A percentile compares a stretch with the other conserved stretches of the same genome.
Evolutionary conservation across 768 basidiomycete species (phyloP).

Genomic region (Boletus rubroflammeus): DNA sequence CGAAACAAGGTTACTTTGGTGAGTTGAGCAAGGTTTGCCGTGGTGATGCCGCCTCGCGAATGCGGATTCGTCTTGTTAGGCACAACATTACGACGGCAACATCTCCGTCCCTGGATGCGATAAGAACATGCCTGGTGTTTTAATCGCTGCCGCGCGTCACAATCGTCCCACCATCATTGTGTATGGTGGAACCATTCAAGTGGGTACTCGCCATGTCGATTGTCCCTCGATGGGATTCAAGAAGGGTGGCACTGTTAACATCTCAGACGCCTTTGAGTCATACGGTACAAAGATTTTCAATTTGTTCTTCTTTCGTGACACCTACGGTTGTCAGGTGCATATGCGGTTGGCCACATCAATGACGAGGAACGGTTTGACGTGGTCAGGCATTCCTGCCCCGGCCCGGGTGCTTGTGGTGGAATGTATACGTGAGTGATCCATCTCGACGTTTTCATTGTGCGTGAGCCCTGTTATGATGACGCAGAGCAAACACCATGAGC

Average conservation of each 20-base stretch:
- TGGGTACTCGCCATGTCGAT: slow-evolving; percentile 72
- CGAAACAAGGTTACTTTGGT: slow-evolving; percentile 53
- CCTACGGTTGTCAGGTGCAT: slow-evolving; percentile 54
- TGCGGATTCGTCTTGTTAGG: slow-evolving; percentile 38
- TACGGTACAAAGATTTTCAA: slow-evolving; percentile 47
- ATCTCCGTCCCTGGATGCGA: slow-evolving; percentile 87
- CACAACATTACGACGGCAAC: slow-evolving; percentile 86
- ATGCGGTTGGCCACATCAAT: slow-evolving; percentile 66
- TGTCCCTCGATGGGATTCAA: slow-evolving; percentile 75
- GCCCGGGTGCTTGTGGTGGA: slow-evolving; percentile 80
- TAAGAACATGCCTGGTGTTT: slow-evolving; percentile 90
- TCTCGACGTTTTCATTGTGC: background rate
- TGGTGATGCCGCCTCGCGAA: background rate
- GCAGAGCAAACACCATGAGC: slow-evolving; percentile 84
- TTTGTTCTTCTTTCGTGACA: background rate
- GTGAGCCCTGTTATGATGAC: background rate
- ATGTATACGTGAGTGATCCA: slow-evolving; percentile 68
- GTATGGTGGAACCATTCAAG: slow-evolving; percentile 82
- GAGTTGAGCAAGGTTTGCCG: slow-evolving; percentile 4
- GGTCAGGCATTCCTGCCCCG: slow-evolving; percentile 81
- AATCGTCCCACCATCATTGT: slow-evolving; percentile 87
- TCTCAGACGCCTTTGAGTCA: slow-evolving; percentile 81
- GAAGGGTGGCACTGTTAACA: slow-evolving; percentile 81
- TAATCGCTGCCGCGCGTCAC: slow-evolving; percentile 82
- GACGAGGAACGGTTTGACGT: slow-evolving; percentile 84